These are phyloP conservation scores for Ascoidea tarda DNA, from an alignment of 805 yeast genomes.

Conservation along the genomic window DNA sequence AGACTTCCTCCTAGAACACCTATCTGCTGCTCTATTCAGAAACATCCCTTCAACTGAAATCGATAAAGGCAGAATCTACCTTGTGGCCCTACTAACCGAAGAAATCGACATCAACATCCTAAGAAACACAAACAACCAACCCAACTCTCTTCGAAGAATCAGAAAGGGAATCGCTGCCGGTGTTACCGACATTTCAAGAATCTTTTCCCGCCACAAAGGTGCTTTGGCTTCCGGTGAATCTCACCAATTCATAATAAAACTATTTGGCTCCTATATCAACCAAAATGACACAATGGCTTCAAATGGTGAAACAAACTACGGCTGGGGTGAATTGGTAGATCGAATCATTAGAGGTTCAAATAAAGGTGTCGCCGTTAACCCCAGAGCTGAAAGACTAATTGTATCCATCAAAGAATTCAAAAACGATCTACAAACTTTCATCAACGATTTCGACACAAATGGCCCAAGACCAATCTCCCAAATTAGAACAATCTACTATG, in stretches of 20 bases:
- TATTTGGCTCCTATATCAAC: constrained; percentile 56
- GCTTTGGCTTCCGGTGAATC: constrained; percentile 46
- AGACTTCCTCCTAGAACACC: constrained; percentile 44
- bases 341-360: constrained; percentile 64
- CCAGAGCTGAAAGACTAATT: constrained; percentile 60
- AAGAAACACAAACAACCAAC: constrained; percentile 11
- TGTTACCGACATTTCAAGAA: constrained; percentile 70
- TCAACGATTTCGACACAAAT: constrained; percentile 20
- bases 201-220: constrained; percentile 54
- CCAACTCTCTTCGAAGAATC: constrained; percentile 23
- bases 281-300: constrained; percentile 21
- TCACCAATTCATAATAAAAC: constrained; percentile 55
- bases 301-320: constrained; percentile 35
- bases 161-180: constrained; percentile 84
- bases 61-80: constrained; percentile 48
- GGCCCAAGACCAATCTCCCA: constrained; percentile 42
- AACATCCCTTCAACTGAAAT: constrained; percentile 60
- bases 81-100: constrained; percentile 68
- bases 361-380: constrained; percentile 68
- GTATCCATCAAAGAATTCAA: constrained; percentile 64
- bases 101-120: constrained; percentile 26
- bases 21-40: constrained; percentile 68
- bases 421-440: constrained; percentile 23
- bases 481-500: constrained; percentile 50
- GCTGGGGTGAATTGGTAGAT: constrained; percentile 84